Base-by-base conservation (phyloP, 2,329 filamentous ascomycete genomes). In the Neonectria sp. region DNA sequence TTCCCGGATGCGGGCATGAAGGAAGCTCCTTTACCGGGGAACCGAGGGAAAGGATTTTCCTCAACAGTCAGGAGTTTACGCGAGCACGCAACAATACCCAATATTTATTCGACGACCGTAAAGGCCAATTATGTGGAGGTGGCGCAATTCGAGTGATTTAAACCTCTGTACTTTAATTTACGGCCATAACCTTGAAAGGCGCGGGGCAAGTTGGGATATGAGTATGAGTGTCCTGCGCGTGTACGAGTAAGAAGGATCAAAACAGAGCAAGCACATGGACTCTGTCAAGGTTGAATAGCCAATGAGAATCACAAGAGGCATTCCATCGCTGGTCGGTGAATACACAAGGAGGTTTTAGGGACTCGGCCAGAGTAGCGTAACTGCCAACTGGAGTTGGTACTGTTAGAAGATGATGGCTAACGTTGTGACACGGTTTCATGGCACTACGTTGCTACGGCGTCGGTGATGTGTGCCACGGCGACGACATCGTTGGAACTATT, bases 11-110 rank as follows among this genome's bases (percentile, higher is more conserved):
- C 31, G 48, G 48, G n/a, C 45, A 57, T 63, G 49, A 46, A 69
- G 52, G 62, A 58, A 55, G 59, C 53, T 51, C 53, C 53, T 37
- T 37, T 46, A 25, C 55, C 45, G 43, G 57, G 60, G 52, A 35
- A n/a, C 31, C 51, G 31, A 53, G 11, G 21, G 31, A 35, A n/a
- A 40, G 7, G 29, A 15, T 8, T 31, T 21, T 9, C 51, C 12
- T 53, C 31, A 35, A 13, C 2, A 13, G 4, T 35, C 51, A 13
- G n/a, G 51, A 37, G 51, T 53, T 35, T 53, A 13, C n/a, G 29
- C 12, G 11, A 11, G 21, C 31, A 37, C 9, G 15, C 24, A n/a
- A 24, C 51, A 53, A 25, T 35, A 24, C n/a, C 51, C 31, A 15
- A 13, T n/a, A 21, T 37, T 35, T 35, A 24, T 53, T 31, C 31